A percentile compares a stretch with the other conserved stretches of the same genome.
Evolutionary conservation across 768 basidiomycete genomes (phyloP).

Genomic region (Antrodiella citrinella): DNA sequence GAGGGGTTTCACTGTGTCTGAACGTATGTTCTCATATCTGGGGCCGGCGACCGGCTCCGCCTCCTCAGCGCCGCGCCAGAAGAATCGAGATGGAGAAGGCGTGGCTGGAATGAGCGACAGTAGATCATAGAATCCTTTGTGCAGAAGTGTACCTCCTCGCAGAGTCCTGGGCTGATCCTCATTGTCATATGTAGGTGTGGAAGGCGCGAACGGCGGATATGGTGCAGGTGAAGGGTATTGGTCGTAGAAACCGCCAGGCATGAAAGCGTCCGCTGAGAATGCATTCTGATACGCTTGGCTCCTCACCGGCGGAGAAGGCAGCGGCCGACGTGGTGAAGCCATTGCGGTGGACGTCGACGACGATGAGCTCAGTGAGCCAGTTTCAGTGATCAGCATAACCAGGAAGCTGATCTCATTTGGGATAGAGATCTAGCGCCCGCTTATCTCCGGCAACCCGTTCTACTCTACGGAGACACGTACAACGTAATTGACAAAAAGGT

Average conservation of each 20-base stretch:
- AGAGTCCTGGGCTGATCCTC: constrained; percentile 41
- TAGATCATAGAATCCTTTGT: constrained; percentile 89
- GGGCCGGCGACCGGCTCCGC: constrained; percentile 50
- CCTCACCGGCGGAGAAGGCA: constrained; percentile 23
- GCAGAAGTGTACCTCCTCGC: constrained; percentile 65
- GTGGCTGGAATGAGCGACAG: constrained; percentile 67
- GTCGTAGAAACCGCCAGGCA: constrained; percentile 11
- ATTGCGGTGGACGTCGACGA: constrained; percentile 13
- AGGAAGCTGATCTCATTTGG: not conserved
- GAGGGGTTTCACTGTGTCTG: too few relatives aligned
- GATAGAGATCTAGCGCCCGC: not conserved
- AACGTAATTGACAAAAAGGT: not conserved
- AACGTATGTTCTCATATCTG: constrained; percentile 53
- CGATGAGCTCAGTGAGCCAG: constrained; percentile 6
- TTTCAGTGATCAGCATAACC: constrained; percentile 1
- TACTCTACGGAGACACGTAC: not conserved
- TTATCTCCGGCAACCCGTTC: not conserved
- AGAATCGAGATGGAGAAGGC: constrained; percentile 54
- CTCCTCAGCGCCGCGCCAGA: constrained; percentile 34
- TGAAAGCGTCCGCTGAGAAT: constrained; percentile 1
- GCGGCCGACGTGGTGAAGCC: constrained; percentile 21
- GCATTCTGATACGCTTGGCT: constrained; percentile 4
- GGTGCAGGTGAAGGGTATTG: constrained; percentile 17
- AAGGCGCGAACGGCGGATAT: constrained; percentile 31
- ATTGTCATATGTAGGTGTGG: constrained; percentile 19